A percentile compares a stretch with the other conserved stretches of the same genome.
Evolutionary conservation across 177 flowering plant genomes (phyloP).

Genomic region (Vitis hybrid): DNA sequence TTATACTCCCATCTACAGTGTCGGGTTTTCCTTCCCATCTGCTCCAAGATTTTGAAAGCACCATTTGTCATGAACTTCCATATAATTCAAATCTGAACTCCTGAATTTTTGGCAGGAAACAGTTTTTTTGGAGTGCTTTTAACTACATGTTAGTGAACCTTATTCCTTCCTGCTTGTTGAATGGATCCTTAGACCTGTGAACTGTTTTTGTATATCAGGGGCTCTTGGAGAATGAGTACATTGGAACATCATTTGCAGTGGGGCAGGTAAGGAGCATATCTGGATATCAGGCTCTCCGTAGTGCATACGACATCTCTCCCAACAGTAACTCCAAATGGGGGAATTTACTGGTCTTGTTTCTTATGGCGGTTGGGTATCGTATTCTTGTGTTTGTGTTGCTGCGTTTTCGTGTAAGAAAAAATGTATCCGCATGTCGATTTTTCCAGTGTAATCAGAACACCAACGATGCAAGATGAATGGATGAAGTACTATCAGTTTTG

Average conservation of each 20-base stretch:
- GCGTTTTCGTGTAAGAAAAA: constrained; percentile 43
- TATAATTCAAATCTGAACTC: too few species aligned
- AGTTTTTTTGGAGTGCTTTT: too few species aligned
- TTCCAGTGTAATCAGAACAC: constrained; percentile 32
- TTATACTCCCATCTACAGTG: not conserved
- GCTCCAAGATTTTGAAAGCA: not conserved
- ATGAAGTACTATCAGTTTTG: not conserved
- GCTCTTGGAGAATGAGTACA: constrained; percentile 88
- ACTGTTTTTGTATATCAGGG: constrained; percentile 46
- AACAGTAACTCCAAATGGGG: constrained; percentile 71
- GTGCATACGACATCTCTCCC: constrained; percentile 62
- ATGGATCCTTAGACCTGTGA: too few species aligned
- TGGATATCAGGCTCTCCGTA: constrained; percentile 74
- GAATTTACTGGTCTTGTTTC: constrained; percentile 64
- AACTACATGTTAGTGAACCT: too few species aligned
- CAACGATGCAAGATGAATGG: constrained; percentile 40
- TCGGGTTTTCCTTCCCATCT: not conserved
- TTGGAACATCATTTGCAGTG: constrained; percentile 76
- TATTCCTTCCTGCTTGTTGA: too few species aligned
- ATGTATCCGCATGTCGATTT: constrained; percentile 22
- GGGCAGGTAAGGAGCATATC: constrained; percentile 86
- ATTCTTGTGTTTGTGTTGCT: constrained; percentile 62
- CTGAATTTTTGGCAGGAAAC: too few species aligned
- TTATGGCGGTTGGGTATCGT: constrained; percentile 76
- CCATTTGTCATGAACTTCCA: not conserved